Evolutionary conservation across 495 filamentous ascomycete species (phyloP).

Genomic region (Hyaloscypha finlandica): DNA sequence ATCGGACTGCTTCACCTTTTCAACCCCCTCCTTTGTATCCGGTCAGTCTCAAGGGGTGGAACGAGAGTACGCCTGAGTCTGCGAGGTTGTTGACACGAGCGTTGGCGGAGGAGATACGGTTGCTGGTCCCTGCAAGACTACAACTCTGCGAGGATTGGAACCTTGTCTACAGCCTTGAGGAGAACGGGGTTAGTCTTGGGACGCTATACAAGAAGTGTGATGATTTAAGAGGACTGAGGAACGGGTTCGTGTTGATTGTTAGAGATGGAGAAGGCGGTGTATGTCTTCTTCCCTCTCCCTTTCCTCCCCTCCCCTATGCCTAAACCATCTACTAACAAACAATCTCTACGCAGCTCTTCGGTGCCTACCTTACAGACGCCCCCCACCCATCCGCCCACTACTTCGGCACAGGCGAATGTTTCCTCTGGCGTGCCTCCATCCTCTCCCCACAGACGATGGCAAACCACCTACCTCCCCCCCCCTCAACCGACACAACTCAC

Average conservation of each 20-base stretch:
- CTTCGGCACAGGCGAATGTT: conserved; percentile 96
- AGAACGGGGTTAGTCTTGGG: conserved; percentile 82
- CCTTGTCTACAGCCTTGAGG: conserved; percentile 86
- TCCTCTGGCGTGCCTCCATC: conserved; percentile 86
- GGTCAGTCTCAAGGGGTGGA: conserved; percentile 46
- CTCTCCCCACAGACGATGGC: conserved; percentile 46
- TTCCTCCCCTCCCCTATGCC: background rate
- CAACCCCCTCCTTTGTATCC: conserved; percentile 62
- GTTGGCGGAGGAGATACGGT: conserved; percentile 90
- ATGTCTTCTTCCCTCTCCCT: conserved; percentile 37
- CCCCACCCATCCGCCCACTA: conserved; percentile 81
- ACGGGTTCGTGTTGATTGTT: conserved; percentile 85
- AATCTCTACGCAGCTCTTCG: conserved; percentile 64
- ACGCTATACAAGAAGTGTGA: conserved; percentile 84
- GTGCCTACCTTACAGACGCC: conserved; percentile 88
- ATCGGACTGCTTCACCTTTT: conserved; percentile 57
- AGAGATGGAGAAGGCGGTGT: conserved; percentile 73
- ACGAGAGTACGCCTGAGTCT: conserved; percentile 33
- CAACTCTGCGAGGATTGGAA: conserved; percentile 87
- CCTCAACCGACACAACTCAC: conserved; percentile 71
- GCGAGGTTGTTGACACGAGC: conserved; percentile 61
- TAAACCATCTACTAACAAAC: conserved; percentile 6
- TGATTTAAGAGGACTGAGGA: conserved; percentile 62
- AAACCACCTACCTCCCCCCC: conserved; percentile 69
- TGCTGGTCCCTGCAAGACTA: conserved; percentile 81